A percentile compares a stretch with the other conserved stretches of the same genome.
Evolutionary conservation across 441 rosid genomes (phyloP).

Genomic region (Croton setiger): DNA sequence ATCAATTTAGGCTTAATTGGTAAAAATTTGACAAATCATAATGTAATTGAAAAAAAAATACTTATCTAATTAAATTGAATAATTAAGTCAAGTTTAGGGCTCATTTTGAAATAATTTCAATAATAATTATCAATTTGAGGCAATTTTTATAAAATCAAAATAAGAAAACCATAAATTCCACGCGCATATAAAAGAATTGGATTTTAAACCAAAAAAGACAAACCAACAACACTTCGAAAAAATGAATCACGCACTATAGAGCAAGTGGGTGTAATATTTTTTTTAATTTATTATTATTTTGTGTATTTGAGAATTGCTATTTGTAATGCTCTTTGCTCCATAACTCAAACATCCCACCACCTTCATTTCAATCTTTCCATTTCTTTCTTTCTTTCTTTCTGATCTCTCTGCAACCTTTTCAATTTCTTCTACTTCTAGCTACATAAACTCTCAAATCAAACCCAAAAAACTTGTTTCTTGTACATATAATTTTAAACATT

Average conservation of each 20-base stretch:
- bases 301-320: slow-evolving; percentile 11
- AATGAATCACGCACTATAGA: neutral
- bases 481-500: neutral
- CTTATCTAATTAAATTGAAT: too few species aligned
- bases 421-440: slow-evolving; percentile 1
- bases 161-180: neutral
- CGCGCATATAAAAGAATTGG: neutral
- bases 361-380: slow-evolving; percentile 15
- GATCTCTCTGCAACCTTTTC: slow-evolving; percentile 25
- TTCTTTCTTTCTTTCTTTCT: slow-evolving; percentile 23
- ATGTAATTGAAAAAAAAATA: too few species aligned
- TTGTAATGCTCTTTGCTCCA: slow-evolving; percentile 19
- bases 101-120: too few species aligned
- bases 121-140: too few species aligned
- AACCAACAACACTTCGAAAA: neutral
- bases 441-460: neutral
- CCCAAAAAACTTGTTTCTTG: neutral
- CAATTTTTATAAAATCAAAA: neutral
- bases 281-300: neutral
- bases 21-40: too few species aligned
- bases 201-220: neutral
- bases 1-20: too few species aligned
- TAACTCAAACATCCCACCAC: slow-evolving; percentile 48
- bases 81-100: too few species aligned
- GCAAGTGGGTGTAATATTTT: neutral